Evolutionary conservation across 306 rosid genomes (phyloP).

Genomic region (Prunus armeniaca): DNA sequence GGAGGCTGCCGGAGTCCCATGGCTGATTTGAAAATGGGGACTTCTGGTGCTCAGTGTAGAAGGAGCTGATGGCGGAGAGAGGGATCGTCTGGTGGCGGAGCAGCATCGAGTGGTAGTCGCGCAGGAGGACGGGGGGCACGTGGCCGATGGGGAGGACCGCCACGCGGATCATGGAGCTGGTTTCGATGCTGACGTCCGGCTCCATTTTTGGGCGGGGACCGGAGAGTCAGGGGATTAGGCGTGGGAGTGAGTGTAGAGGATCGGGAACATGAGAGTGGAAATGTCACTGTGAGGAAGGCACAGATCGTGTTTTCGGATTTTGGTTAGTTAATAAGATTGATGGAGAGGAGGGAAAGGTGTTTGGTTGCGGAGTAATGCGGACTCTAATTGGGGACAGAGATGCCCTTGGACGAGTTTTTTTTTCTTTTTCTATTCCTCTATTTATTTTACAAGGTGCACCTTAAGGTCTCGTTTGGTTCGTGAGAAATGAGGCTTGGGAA

Average conservation of each 20-base stretch:
- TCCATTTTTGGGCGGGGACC: conserved; percentile 46
- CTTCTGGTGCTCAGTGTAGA: conserved; percentile 94
- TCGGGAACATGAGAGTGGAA: neutral
- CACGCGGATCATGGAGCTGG: conserved; percentile 76
- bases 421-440: too few relatives aligned
- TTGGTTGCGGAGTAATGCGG: neutral
- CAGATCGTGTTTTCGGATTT: neutral
- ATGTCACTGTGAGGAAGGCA: neutral
- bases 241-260: neutral
- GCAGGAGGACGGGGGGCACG: conserved; percentile 55
- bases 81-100: conserved; percentile 75
- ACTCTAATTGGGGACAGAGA: neutral
- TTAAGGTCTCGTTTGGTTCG: too few relatives aligned
- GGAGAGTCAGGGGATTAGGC: neutral
- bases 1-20: conserved; percentile 83
- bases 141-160: conserved; percentile 89
- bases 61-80: conserved; percentile 80
- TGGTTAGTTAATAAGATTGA: neutral
- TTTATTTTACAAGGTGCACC: too few relatives aligned
- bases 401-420: neutral
- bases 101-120: conserved; percentile 80
- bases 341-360: neutral
- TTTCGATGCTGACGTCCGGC: conserved; percentile 92
- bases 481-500: too few relatives aligned
- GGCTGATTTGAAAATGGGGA: conserved; percentile 89